Evolutionary conservation across 2,329 filamentous ascomycete species (phyloP).

Genomic region (Ceratocystis cacaofunesta): DNA sequence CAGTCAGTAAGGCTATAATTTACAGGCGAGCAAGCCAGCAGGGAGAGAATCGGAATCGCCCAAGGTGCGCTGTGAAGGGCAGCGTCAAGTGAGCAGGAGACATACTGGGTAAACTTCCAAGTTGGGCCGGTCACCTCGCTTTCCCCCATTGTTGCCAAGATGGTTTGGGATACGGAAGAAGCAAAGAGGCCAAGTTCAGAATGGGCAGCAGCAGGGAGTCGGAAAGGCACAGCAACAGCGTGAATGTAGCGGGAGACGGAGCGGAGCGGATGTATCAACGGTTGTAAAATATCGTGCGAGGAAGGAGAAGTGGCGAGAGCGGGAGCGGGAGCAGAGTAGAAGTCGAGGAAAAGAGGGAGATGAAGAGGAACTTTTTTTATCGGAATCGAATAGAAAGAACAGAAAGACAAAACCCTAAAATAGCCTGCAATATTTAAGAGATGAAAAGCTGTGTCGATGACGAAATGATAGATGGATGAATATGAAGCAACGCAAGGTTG

Average conservation of each 20-base stretch:
- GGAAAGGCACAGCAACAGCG: not conserved
- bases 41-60: not conserved
- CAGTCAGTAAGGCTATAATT: slow-evolving; percentile 4
- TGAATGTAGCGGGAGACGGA: not conserved
- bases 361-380: slow-evolving; percentile 4
- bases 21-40: not conserved
- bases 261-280: not conserved
- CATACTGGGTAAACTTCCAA: slow-evolving; percentile 99
- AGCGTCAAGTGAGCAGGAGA: slow-evolving; percentile 19
- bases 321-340: not conserved
- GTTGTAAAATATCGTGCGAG: not conserved
- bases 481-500: slow-evolving; percentile 1
- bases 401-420: not conserved
- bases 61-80: not conserved
- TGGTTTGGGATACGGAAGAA: slow-evolving; percentile 39
- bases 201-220: not conserved
- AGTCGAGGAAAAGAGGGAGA: not conserved
- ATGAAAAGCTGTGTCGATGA: not conserved
- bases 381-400: not conserved
- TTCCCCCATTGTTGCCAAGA: slow-evolving; percentile 77
- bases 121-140: slow-evolving; percentile 85
- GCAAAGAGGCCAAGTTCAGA: slow-evolving; percentile 5
- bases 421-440: not conserved
- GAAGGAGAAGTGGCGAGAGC: not conserved
- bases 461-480: slow-evolving; percentile 1